Evolutionary conservation across 192 early-diverging fungal species (phyloP), one percentile per base, ranked within the genome.

Genomic region (Coemansia sp.): DNA sequence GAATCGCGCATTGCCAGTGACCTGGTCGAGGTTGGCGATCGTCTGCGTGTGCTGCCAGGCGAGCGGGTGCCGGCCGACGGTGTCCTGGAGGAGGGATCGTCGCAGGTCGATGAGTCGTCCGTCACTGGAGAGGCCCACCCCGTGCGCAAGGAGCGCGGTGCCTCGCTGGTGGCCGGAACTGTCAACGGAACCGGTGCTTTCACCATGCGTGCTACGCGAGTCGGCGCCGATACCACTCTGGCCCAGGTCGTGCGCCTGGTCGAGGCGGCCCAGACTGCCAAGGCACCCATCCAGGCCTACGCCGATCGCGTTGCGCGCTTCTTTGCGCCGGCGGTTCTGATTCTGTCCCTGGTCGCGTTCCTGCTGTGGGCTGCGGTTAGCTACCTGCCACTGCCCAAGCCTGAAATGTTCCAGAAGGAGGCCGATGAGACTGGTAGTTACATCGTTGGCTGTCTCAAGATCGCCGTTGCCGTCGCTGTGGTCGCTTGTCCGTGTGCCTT

Each of bases 401-500:
- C 71, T 1, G 44, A 41, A 12, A 51, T 74, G 59, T 67, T 74
- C 45, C 76, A 67, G 18, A 64, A 56, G 20, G 67, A 78, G 22
- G 64, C 59, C 3, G 57, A 75, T 23, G 74, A 75, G 56, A 76
- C 74, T 0, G 72, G 73, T 5, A 80, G 79, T 57, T 86, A 84
- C 64, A 77, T 91, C 44, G 80, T 89, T 18, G 82, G 88, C 6
- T 86, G 85, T 47, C 59, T 94, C n/a, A 85, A 89, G 64, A 56
- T 98, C 19, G 89, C 89, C 19, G 95, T 99, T 21, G 87, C 90
- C 5, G 94, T 96, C 4, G 88, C 96, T 38, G 91, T 99, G 6
- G 93, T 98, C 0, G 91, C 95, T 11, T 98, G 95, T 44, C 95
- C 95, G 30, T 98, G 95, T 76, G 92, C 95, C 4, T 68, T 99